phyloP scores from a whole-genome alignment of 139 green algal species.

The Volvox reticuliferus region DNA sequence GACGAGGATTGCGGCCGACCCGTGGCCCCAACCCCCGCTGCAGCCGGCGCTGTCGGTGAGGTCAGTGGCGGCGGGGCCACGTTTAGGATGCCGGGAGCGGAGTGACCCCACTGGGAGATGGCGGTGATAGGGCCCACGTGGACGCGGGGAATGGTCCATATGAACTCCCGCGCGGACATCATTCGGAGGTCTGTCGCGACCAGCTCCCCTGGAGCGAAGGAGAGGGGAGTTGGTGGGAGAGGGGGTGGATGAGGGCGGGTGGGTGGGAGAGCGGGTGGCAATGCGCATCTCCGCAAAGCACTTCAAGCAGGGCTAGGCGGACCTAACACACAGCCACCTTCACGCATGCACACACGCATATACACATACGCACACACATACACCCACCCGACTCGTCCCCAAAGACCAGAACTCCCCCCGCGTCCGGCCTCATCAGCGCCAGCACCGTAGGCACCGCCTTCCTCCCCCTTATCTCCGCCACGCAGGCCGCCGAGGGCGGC shows the following conservation, averaged over 20 bases:
- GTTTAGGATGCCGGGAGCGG: neutral
- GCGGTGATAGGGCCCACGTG: slow-evolving; percentile 5
- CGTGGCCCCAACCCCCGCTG: neutral
- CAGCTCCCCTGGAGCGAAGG: slow-evolving; percentile 47
- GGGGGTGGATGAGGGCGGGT: too few species aligned
- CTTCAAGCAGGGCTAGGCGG: too few species aligned
- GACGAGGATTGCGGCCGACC: neutral
- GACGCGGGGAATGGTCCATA: slow-evolving; percentile 16
- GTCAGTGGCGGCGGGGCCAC: neutral
- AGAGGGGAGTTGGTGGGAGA: neutral
- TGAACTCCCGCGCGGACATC: slow-evolving; percentile 57
- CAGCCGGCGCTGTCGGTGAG: neutral
- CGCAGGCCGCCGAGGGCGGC: slow-evolving; percentile 47
- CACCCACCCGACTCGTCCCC: slow-evolving; percentile 71
- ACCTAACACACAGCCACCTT: too few species aligned
- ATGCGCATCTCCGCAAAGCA: too few species aligned
- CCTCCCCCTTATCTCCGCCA: slow-evolving; percentile 62
- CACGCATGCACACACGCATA: too few species aligned
- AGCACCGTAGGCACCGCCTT: slow-evolving; percentile 42
- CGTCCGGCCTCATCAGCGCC: slow-evolving; percentile 49
- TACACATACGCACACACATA: neutral
- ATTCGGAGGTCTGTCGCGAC: slow-evolving; percentile 77
- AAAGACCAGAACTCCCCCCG: slow-evolving; percentile 74
- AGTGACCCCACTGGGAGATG: slow-evolving; percentile 20
- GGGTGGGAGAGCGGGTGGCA: too few species aligned